Evolutionary conservation across 768 basidiomycete genomes (phyloP).

Genomic region (Pisolithus microcarpus): DNA sequence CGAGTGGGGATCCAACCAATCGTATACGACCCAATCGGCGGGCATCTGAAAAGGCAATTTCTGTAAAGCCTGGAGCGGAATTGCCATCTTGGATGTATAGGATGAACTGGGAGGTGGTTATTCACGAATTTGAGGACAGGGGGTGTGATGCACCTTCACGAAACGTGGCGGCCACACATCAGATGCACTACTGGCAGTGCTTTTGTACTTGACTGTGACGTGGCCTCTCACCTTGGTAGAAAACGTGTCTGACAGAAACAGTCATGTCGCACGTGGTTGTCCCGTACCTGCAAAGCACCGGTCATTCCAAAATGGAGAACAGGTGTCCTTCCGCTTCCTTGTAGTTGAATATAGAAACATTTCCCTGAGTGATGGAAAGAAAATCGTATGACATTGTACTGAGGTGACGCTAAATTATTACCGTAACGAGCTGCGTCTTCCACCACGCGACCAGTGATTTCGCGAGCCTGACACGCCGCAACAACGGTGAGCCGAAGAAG

Average conservation of each 20-base stretch:
- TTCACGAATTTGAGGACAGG: background rate
- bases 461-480: conserved; percentile 37
- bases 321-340: conserved; percentile 53
- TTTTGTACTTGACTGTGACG: conserved; percentile 42
- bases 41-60: conserved; percentile 67
- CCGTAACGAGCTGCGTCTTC: conserved; percentile 49
- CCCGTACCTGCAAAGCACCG: conserved; percentile 62
- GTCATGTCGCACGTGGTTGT: background rate
- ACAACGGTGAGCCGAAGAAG: conserved; percentile 5
- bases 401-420: conserved; percentile 12
- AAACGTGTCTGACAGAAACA: background rate
- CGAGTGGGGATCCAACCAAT: conserved; percentile 47
- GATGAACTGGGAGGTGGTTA: conserved; percentile 41
- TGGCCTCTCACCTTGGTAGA: conserved; percentile 40
- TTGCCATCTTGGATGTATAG: conserved; percentile 44
- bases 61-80: conserved; percentile 28
- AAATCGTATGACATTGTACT: background rate
- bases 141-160: conserved; percentile 41
- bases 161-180: conserved; percentile 59
- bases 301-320: conserved; percentile 84
- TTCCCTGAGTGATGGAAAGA: conserved; percentile 35
- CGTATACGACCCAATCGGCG: conserved; percentile 67
- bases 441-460: conserved; percentile 44
- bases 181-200: conserved; percentile 33
- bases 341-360: conserved; percentile 59